phyloP scores from a whole-genome alignment of 208 protist species.

The Trypanosoma theileri region DNA sequence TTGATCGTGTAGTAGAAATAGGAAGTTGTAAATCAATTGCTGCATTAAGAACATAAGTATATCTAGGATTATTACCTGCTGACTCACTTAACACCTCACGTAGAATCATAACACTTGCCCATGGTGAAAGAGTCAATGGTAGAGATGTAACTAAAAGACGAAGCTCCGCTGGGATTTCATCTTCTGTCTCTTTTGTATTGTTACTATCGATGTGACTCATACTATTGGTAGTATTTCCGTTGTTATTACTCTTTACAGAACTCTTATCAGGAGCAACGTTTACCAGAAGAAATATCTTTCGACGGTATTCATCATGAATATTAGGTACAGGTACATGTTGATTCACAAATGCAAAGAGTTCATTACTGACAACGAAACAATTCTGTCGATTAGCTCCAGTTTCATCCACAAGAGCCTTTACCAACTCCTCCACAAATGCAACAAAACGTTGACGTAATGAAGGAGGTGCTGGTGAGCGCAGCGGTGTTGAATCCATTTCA shows the following conservation, averaged over 20 bases:
- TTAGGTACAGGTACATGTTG: conserved; percentile 79
- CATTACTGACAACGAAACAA: conserved; percentile 71
- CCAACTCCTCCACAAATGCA: conserved; percentile 73
- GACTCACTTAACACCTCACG: conserved; percentile 87
- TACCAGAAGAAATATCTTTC: conserved; percentile 89
- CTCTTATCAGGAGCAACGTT: conserved; percentile 77
- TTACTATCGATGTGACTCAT: conserved; percentile 3
- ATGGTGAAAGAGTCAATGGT: conserved; percentile 78
- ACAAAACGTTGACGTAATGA: conserved; percentile 77
- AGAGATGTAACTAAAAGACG: conserved; percentile 86
- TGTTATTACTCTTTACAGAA: conserved; percentile 1
- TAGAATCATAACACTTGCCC: conserved; percentile 85
- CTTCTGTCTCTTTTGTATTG: conserved; percentile 36
- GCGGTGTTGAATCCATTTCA: not conserved
- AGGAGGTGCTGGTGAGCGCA: conserved; percentile 33
- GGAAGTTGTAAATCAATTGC: conserved; percentile 89
- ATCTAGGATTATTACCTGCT: conserved; percentile 80
- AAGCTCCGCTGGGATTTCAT: conserved; percentile 83
- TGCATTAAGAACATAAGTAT: conserved; percentile 88
- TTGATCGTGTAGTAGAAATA: conserved; percentile 82
- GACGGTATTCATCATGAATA: conserved; percentile 90
- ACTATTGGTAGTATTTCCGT: not conserved
- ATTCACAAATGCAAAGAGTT: conserved; percentile 77
- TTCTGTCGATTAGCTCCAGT: conserved; percentile 33
- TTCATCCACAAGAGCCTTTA: conserved; percentile 70